These are phyloP conservation scores for Podospora sp. DNA, from an alignment of 495 filamentous ascomycete genomes.

Conservation along the genomic window DNA sequence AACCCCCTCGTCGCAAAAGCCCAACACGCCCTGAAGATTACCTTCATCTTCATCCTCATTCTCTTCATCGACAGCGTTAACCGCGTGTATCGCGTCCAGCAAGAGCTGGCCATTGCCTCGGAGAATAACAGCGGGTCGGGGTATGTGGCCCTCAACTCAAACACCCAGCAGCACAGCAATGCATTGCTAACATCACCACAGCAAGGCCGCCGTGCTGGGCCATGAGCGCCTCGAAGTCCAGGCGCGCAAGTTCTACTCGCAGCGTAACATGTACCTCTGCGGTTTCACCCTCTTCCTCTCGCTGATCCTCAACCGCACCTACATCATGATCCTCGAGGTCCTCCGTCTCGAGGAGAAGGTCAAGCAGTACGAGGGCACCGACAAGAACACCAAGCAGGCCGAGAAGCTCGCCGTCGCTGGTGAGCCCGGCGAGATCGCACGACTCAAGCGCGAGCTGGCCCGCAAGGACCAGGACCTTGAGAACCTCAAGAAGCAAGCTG, in stretches of 20 bases:
- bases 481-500: conserved; percentile 82
- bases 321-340: conserved; percentile 93
- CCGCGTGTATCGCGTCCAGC: conserved; percentile 93
- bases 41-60: conserved; percentile 97
- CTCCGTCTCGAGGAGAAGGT: conserved; percentile 92
- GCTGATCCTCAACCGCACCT: conserved; percentile 97
- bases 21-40: conserved; percentile 71
- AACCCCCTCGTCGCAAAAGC: conserved; percentile 64
- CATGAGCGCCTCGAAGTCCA: conserved; percentile 97
- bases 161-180: conserved; percentile 10
- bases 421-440: conserved; percentile 59
- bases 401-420: conserved; percentile 74
- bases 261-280: conserved; percentile 99
- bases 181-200: conserved; percentile 29
- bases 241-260: conserved; percentile 99
- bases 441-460: conserved; percentile 69
- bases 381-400: conserved; percentile 72
- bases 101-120: conserved; percentile 69
- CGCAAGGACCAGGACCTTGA: conserved; percentile 74
- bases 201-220: conserved; percentile 69
- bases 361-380: conserved; percentile 80
- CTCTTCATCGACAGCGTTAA: conserved; percentile 99
- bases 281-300: conserved; percentile 99
- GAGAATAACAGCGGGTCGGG: conserved; percentile 40
- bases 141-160: conserved; percentile 27